Base-by-base conservation (phyloP, 371 early-diverging fungal genomes). In the Phascolomyces articulosus region DNA sequence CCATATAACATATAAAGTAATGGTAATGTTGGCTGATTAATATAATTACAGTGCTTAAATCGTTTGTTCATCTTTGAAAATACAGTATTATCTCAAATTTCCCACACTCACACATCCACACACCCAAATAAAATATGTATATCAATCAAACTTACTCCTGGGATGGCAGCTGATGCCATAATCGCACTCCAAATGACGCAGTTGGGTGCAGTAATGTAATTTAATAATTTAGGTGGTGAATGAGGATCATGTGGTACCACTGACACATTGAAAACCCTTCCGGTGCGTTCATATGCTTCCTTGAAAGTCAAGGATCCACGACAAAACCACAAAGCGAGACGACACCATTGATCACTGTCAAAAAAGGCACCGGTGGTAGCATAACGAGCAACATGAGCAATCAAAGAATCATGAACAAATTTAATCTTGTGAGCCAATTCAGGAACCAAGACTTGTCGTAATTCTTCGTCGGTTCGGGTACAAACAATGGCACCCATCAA, bases 211-310 rank as follows among this genome's bases (percentile, higher is more conserved):
- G 95, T 94, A 10, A 96, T 69, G 34, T 70, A 66, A 55, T 74
- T 74, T 28, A 96, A 77, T 27, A 95, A 73, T 70, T 93, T 89
- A 8, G 93, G 88, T 34, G 90, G 89, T n/a, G 90, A 85, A 66
- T 92, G 91, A 10, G 90, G 82, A 60, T 90, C 93, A 63, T 87
- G 87, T 4, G 89, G 84, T 24, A 93, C 85, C n/a, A 95, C 95
- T 3, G 93, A 81, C 16, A 96, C 90, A 73, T 93, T 95, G 34
- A 96, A 89, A 11, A 95, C 87, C 49, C 94, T 83, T 15, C 97
- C 96, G 0, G 96, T 96, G 48, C 90, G 79, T 66, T 87, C 86
- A 71, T 92, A 95, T 0, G 97, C 96, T 78, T 97, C 96, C 63
- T 82, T 76, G 69, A 97, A 97, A 0, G 97, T 96, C 61, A 93